Base-by-base conservation (phyloP, 495 filamentous ascomycete genomes). In the Aspergillus ostianus region DNA sequence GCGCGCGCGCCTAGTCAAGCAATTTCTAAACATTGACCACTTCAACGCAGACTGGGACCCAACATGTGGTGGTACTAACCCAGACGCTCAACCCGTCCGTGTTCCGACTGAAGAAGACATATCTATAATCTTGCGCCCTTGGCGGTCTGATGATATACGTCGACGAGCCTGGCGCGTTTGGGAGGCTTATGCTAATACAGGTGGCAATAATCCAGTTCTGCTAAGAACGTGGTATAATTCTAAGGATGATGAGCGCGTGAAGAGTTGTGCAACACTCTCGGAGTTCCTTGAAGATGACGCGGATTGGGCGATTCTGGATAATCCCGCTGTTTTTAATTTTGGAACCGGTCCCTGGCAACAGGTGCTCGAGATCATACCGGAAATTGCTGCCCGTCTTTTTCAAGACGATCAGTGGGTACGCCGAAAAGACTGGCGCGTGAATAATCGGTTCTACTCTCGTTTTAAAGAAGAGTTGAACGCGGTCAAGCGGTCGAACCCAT, bases 221-320 rank as follows among this genome's bases (percentile, higher is more conserved):
- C 50, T 66, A 19, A 57, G 60, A 23, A 66, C 59, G 8, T 52
- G 62, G 29, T 66, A 66, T 41, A 29, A 59, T 19, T n/a, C 60
- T 7, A 45, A 62, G 2, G 59, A 65, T 23, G 55, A 65, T 46
- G 53, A 59, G 19, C 55, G 50, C 9, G 55, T 65, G 48, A 27
- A 52, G 26, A 15, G 52, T 29, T 65, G 56, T 53, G 30, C 55
- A 13, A 13, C 2, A 15, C 44, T 29, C 27, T 29, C 45, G 13
- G 63, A 62, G 13, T 27, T 55, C n/a, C 56, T 55, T 47, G 36
- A 58, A 27, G 30, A 57, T 0, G 20, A 55, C 23, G 45, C 58
- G 20, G 47, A 51, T 49, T 64, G 62, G 62, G 51, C 62, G 36
- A 19, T 36, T 58, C 52, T 64, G n/a, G 53, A 64, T 48, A 41